phyloP scores from a whole-genome alignment of 164 flowering plant genomes.

The Malania oleifera region DNA sequence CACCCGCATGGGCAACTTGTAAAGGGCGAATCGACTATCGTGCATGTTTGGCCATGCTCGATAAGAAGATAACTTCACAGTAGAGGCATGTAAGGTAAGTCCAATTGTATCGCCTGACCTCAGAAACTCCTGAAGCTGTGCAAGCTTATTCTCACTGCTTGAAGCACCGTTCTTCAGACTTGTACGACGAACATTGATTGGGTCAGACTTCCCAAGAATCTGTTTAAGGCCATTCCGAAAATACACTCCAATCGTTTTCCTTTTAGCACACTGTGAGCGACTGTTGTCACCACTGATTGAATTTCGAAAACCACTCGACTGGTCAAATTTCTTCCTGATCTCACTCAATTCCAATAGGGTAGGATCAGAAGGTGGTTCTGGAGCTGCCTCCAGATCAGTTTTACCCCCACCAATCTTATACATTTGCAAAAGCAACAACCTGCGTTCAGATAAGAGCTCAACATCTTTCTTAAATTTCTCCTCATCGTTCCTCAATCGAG shows the following conservation, averaged over 20 bases:
- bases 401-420: constrained; percentile 33
- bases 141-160: constrained; percentile 53
- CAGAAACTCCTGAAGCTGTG: constrained; percentile 65
- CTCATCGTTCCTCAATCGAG: constrained; percentile 35
- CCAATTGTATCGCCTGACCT: constrained; percentile 57
- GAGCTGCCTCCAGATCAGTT: constrained; percentile 20
- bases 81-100: constrained; percentile 55
- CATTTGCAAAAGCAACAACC: constrained; percentile 44
- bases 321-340: constrained; percentile 40
- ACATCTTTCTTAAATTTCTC: constrained; percentile 35
- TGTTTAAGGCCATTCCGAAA: constrained; percentile 52
- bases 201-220: constrained; percentile 50
- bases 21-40: constrained; percentile 77
- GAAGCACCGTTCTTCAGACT: constrained; percentile 37
- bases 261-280: constrained; percentile 27
- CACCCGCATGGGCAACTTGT: constrained; percentile 59
- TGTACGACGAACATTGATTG: constrained; percentile 24
- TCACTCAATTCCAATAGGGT: constrained; percentile 39
- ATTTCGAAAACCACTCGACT: constrained; percentile 20
- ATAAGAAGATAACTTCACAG: constrained; percentile 53
- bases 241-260: constrained; percentile 46
- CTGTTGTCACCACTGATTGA: constrained; percentile 30
- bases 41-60: constrained; percentile 96
- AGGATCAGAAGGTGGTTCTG: constrained; percentile 32
- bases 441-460: constrained; percentile 38